Percentiles rank a stretch among this genome's conserved stretches.
These are phyloP conservation scores for Gaertneriomyces semiglobifer DNA, from an alignment of 192 early-diverging fungal species.

Conservation along the genomic window DNA sequence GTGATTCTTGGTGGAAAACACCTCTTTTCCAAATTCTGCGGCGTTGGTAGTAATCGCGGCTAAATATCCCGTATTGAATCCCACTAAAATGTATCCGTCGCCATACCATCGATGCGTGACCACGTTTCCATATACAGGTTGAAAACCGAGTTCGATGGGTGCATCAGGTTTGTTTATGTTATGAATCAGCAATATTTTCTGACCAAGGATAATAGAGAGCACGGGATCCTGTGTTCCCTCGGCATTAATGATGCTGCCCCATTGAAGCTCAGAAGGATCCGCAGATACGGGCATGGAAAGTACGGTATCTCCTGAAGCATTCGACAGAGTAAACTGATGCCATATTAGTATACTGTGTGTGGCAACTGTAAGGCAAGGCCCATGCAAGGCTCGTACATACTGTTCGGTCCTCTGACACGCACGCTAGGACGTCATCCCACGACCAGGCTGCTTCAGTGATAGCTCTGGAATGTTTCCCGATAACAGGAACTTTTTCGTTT, in stretches of 20 bases:
- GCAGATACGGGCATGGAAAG: conserved; percentile 42
- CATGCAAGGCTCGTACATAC: conserved; percentile 20
- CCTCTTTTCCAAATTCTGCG: conserved; percentile 47
- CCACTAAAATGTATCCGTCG: conserved; percentile 46
- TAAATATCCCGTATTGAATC: conserved; percentile 46
- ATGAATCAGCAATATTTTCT: conserved; percentile 45
- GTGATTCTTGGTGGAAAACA: conserved; percentile 44
- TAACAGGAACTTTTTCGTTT: conserved; percentile 43
- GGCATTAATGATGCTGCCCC: conserved; percentile 29
- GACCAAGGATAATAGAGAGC: conserved; percentile 41
- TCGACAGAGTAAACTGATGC: conserved; percentile 45
- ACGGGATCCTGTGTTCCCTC: conserved; percentile 18
- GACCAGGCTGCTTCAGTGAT: conserved; percentile 43
- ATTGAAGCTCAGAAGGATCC: conserved; percentile 44
- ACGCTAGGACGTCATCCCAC: conserved; percentile 45
- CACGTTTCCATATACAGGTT: conserved; percentile 47
- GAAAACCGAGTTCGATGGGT: conserved; percentile 52
- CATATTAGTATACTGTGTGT: not conserved
- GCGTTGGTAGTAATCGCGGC: conserved; percentile 50
- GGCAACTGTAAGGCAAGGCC: not conserved
- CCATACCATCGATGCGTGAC: conserved; percentile 49
- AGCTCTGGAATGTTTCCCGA: conserved; percentile 53
- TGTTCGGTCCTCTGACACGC: conserved; percentile 45
- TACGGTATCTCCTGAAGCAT: conserved; percentile 48
- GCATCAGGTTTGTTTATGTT: conserved; percentile 34